A percentile compares a stretch with the other conserved stretches of the same genome.
phyloP scores from a whole-genome alignment of 257 asterid species.

The Nicotiana obtusifolia region DNA sequence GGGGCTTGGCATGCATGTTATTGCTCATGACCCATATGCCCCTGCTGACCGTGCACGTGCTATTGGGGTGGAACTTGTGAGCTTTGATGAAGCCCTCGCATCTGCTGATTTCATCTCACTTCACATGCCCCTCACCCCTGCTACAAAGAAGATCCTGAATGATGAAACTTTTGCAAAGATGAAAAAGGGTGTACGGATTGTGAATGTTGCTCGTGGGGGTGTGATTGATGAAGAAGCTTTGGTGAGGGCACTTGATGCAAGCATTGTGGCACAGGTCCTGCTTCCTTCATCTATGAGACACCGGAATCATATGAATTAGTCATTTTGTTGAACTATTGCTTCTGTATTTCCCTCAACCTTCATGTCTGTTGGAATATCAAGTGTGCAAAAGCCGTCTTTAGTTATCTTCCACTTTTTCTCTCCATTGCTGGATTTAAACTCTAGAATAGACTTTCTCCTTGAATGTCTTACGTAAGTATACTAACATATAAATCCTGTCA shows the following conservation, averaged over 20 bases:
- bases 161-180: constrained; percentile 85
- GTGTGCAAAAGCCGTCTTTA: not conserved
- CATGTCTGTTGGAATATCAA: not conserved
- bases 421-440: not conserved
- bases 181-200: constrained; percentile 86
- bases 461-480: not conserved
- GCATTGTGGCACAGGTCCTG: constrained; percentile 87
- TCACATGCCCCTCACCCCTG: constrained; percentile 92
- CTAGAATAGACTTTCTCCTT: not conserved
- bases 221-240: constrained; percentile 96
- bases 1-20: constrained; percentile 93
- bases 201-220: constrained; percentile 97
- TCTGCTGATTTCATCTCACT: constrained; percentile 82
- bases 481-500: constrained; percentile 2
- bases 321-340: not conserved
- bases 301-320: not conserved
- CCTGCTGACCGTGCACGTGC: constrained; percentile 96
- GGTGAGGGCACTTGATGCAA: constrained; percentile 79
- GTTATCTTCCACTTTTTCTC: not conserved
- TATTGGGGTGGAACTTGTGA: constrained; percentile 80
- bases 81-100: constrained; percentile 77
- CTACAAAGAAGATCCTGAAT: constrained; percentile 64
- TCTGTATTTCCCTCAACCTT: not conserved
- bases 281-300: not conserved
- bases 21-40: constrained; percentile 93